Conservation (phyloP, 495 filamentous ascomycete genomes). For the Entonaema liquescens region DNA sequence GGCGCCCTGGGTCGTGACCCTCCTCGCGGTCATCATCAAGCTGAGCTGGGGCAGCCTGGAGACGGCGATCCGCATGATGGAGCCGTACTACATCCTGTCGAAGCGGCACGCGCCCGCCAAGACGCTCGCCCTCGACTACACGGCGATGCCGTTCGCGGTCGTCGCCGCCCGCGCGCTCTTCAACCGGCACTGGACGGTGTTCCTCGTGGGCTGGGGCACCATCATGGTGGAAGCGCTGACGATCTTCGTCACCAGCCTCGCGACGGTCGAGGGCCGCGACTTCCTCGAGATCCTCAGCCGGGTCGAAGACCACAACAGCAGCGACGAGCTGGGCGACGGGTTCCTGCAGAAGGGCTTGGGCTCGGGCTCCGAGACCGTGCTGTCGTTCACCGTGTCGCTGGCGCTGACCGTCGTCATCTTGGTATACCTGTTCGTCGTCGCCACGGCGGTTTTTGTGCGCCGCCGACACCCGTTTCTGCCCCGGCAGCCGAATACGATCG, state of each 20-base stretch:
- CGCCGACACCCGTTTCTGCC: conserved; percentile 72
- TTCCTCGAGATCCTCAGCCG: conserved; percentile 52
- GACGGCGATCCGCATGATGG: conserved; percentile 74
- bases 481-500: conserved; percentile 76
- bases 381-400: conserved; percentile 67
- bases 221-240: conserved; percentile 74
- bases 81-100: conserved; percentile 76
- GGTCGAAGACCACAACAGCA: not conserved
- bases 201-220: conserved; percentile 67
- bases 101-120: conserved; percentile 67
- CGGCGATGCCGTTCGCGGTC: conserved; percentile 71
- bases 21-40: conserved; percentile 70
- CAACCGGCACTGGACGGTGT: conserved; percentile 71
- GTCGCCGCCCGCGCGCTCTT: conserved; percentile 65
- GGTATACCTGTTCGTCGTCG: conserved; percentile 62
- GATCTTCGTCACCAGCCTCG: conserved; percentile 69
- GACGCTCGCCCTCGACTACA: conserved; percentile 76
- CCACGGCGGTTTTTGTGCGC: conserved; percentile 60
- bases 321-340: conserved; percentile 5
- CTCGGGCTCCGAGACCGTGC: conserved; percentile 67
- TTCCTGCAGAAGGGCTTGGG: conserved; percentile 49
- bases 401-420: conserved; percentile 65
- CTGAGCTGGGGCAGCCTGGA: conserved; percentile 75
- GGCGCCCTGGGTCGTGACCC: conserved; percentile 70
- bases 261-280: conserved; percentile 63